These are phyloP conservation scores for Pleurotus salmoneostramineus DNA, from an alignment of 768 basidiomycete species.

Conservation along the genomic window DNA sequence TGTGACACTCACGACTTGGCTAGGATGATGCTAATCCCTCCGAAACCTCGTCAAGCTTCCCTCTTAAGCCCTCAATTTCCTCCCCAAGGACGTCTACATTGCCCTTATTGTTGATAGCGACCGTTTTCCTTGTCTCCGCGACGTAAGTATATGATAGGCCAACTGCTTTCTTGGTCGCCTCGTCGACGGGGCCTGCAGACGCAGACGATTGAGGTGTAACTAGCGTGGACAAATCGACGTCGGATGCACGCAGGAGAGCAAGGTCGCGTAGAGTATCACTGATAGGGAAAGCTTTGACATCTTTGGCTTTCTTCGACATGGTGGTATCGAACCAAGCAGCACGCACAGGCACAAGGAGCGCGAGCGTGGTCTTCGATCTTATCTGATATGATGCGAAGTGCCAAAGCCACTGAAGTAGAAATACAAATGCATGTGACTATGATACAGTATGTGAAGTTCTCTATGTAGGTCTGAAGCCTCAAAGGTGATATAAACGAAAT, in stretches of 20 bases:
- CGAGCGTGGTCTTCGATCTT: background rate
- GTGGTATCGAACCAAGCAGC: background rate
- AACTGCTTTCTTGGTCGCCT: conserved; percentile 35
- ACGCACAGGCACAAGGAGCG: too few species aligned
- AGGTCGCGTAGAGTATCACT: conserved; percentile 66
- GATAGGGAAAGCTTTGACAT: conserved; percentile 49
- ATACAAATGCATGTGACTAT: background rate
- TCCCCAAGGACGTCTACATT: conserved; percentile 50
- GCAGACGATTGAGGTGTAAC: conserved; percentile 13
- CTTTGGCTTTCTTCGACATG: conserved; percentile 24
- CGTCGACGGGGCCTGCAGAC: conserved; percentile 9
- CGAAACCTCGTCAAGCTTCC: conserved; percentile 50
- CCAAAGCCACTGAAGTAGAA: background rate
- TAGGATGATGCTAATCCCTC: conserved; percentile 21
- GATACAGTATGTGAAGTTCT: background rate
- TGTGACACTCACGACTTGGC: background rate
- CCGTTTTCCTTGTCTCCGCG: conserved; percentile 49
- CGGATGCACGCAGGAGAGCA: conserved; percentile 63
- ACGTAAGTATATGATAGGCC: conserved; percentile 58
- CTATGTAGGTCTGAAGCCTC: too few species aligned
- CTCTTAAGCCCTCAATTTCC: conserved; percentile 53
- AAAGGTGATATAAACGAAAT: too few species aligned
- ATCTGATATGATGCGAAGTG: background rate
- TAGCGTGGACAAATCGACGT: conserved; percentile 28
- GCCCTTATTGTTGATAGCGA: conserved; percentile 48